Evolutionary conservation across 352 stramenopile genomes (phyloP).

Genomic region (Phytophthora cryptogea): DNA sequence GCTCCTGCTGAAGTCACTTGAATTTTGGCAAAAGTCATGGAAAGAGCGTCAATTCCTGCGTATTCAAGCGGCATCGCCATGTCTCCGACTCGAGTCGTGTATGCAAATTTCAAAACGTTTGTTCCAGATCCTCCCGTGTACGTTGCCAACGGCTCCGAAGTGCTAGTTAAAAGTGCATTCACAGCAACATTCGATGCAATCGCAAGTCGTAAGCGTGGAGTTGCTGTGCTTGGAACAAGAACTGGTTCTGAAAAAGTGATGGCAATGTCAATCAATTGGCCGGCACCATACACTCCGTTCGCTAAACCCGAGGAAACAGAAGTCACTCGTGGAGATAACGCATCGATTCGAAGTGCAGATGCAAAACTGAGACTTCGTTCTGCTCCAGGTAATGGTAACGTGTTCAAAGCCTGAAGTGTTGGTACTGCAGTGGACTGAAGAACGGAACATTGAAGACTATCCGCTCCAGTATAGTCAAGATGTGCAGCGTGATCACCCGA

Average conservation of each 20-base stretch:
- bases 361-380: constrained; percentile 44
- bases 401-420: constrained; percentile 43
- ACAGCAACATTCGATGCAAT: constrained; percentile 39
- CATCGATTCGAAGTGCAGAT: constrained; percentile 48
- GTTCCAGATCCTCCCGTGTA: constrained; percentile 52
- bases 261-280: constrained; percentile 54
- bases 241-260: constrained; percentile 66
- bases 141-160: constrained; percentile 19
- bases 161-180: constrained; percentile 1
- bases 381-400: constrained; percentile 48
- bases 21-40: constrained; percentile 14
- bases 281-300: constrained; percentile 64
- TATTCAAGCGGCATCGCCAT: constrained; percentile 67
- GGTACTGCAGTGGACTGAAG: constrained; percentile 56
- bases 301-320: constrained; percentile 50
- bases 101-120: constrained; percentile 42
- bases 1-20: constrained; percentile 30
- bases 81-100: constrained; percentile 44
- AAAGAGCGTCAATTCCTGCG: constrained; percentile 56
- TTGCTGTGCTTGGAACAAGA: constrained; percentile 20
- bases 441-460: constrained; percentile 49
- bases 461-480: constrained; percentile 54
- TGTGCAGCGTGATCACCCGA: constrained; percentile 45
- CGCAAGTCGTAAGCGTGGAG: constrained; percentile 44
- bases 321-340: constrained; percentile 39